Evolutionary conservation across 768 basidiomycete species (phyloP), one percentile per base, ranked within the genome.

Genomic region (Ramaria sp.): DNA sequence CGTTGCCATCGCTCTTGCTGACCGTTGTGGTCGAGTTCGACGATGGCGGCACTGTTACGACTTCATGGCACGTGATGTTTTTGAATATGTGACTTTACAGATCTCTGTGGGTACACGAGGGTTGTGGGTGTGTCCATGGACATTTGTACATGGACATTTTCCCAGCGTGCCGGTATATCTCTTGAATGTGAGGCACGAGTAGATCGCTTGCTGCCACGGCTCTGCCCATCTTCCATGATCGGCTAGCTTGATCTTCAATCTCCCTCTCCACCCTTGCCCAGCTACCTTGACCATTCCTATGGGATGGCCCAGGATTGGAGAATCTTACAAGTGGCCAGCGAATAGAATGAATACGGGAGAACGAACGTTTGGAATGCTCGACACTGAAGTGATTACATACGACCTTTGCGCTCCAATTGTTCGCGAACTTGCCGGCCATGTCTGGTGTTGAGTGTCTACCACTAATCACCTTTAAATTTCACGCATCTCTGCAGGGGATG

Each of bases 361-460:
- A 22, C 20, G 9, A 47, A 22, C 17, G n/a, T 13, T 10, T 41
- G 15, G 66, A 75, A 59, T 59, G 88, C 86, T 83, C 76, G 53
- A 74, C 72, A 59, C 87, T 81, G 33, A 92, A 82, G 66, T 92
- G 91, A 66, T 92, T 49, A 93, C 66, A 20, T 86, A 77, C 7
- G 92, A 70, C 71, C 64, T 78, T 68, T 20, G 89, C 86, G 1
- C 75, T 73, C 51, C 86, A 73, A 2, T 61, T 65, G 57, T 75
- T 80, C 5, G 90, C 88, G 64, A 91, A 91, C 15, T 66, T 70
- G 7, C 90, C 91, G 1, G 89, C 91, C 79, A 86, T 86, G 34
- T 71, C 73, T 3, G 90, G 84, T 0, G 84, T 82, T 13, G 88
- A 91, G 65, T 93, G 91, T 0, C 91, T 90, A 48, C 82, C 76